Base-by-base conservation (phyloP, 352 stramenopile genomes). In the Pythium phragmitis region DNA sequence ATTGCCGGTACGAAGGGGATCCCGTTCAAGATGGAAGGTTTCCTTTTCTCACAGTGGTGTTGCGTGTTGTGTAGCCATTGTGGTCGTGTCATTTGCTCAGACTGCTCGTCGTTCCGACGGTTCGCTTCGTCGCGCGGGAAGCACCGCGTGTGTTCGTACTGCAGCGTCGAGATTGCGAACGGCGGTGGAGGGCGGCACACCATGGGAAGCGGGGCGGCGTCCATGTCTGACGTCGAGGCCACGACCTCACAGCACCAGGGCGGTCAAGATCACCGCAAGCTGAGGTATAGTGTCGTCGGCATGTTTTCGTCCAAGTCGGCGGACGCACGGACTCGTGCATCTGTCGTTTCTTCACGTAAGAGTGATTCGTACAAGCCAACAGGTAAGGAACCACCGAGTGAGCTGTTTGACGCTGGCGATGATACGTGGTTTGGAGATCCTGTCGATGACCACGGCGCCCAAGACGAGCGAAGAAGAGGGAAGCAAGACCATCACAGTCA, bases 51-150 rank as follows among this genome's bases (percentile, higher is more conserved):
- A 57, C 33, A 17, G 13, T 28, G 13, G 6, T 48, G 43, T 16
- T 17, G 34, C 7, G 4, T 42, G 30, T 11, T 59, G 54, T 9
- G 16, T 45, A 84, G 75, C 14, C 60, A 71, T 36, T 92, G 84
- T 23, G 84, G 84, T 7, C 79, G 79, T 19, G 79, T 92, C 53
- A 89, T 92, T 66, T 92, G 84, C 64, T 82, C 80, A 1, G 84
- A 91, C 34, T 92, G 84, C 61, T 92, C 84, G 6, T 74, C 66
- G 8, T 92, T 88, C 47, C 62, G 85, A 50, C 80, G 76, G 61
- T 85, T 92, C 43, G 63, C 82, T 60, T 65, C 77, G n/a, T 80
- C 76, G 7, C 71, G 76, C 30, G 75, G 71, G 21, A 91, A 90
- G 50, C 84, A 91, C 59, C 75, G 84, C 41, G 81, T 92, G 45